phyloP scores from a whole-genome alignment of 805 yeast species.

The Cyberlindnera xylosilytica region DNA sequence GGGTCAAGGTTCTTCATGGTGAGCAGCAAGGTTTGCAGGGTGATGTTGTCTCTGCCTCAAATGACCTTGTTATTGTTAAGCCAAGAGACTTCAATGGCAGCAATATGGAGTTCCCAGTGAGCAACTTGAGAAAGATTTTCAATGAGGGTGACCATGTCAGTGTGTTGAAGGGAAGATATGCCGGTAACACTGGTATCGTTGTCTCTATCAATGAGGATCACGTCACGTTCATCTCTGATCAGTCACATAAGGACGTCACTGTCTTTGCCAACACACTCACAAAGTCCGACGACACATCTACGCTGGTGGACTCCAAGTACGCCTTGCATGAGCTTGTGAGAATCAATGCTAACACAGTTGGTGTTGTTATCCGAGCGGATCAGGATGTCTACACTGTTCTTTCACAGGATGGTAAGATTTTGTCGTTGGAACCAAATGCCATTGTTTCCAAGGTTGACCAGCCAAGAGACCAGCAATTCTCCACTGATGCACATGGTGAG shows the following conservation, averaged over 20 bases:
- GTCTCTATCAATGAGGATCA: slow-evolving; percentile 78
- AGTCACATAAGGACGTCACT: slow-evolving; percentile 81
- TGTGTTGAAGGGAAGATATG: slow-evolving; percentile 85
- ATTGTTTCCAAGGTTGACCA: slow-evolving; percentile 73
- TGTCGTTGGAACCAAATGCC: slow-evolving; percentile 73
- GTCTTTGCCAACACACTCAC: slow-evolving; percentile 90
- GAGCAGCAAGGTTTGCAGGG: slow-evolving; percentile 92
- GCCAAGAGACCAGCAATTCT: slow-evolving; percentile 66
- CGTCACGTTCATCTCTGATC: slow-evolving; percentile 86
- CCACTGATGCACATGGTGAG: slow-evolving; percentile 82
- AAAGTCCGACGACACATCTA: slow-evolving; percentile 85
- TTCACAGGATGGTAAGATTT: slow-evolving; percentile 74
- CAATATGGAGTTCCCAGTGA: slow-evolving; percentile 76
- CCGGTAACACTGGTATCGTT: slow-evolving; percentile 93
- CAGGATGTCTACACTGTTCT: slow-evolving; percentile 80
- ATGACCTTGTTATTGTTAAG: slow-evolving; percentile 55
- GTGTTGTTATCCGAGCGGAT: slow-evolving; percentile 87
- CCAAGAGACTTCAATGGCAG: slow-evolving; percentile 43
- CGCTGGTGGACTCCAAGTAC: slow-evolving; percentile 71
- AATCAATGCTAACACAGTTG: slow-evolving; percentile 80
- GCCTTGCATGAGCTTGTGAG: slow-evolving; percentile 89
- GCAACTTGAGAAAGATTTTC: slow-evolving; percentile 81
- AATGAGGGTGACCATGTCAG: slow-evolving; percentile 93
- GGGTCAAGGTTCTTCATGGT: slow-evolving; percentile 87
- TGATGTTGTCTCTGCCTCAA: slow-evolving; percentile 63